Conservation (phyloP, 805 yeast genomes). For the Kodamaea fukazawae region DNA sequence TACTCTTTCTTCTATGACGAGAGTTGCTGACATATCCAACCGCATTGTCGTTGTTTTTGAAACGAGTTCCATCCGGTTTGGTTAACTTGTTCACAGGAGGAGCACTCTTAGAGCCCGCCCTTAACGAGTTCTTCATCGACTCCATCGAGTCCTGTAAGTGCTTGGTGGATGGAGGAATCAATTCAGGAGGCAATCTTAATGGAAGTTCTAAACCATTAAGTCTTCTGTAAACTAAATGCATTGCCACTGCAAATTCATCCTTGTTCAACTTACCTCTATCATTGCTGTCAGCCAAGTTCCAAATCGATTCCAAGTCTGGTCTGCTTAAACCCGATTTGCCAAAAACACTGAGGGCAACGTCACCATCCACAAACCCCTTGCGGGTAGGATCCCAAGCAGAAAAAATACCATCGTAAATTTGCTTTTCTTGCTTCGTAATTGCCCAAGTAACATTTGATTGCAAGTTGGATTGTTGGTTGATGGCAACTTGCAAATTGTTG, state of each 20-base stretch:
- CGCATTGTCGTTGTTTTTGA: slow-evolving; percentile 73
- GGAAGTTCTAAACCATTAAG: slow-evolving; percentile 90
- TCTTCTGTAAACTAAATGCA: slow-evolving; percentile 92
- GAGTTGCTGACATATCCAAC: slow-evolving; percentile 69
- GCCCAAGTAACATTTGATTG: slow-evolving; percentile 69
- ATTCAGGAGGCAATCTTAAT: slow-evolving; percentile 75
- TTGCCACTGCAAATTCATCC: slow-evolving; percentile 93
- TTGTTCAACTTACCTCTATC: slow-evolving; percentile 80
- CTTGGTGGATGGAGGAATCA: slow-evolving; percentile 82
- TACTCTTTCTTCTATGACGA: slow-evolving; percentile 46
- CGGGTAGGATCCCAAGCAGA: slow-evolving; percentile 75
- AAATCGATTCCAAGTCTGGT: slow-evolving; percentile 81
- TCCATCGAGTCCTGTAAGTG: slow-evolving; percentile 68
- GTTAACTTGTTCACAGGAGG: slow-evolving; percentile 17
- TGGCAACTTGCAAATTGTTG: slow-evolving; percentile 39
- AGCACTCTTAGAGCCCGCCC: slow-evolving; percentile 23
- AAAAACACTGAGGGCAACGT: slow-evolving; percentile 79
- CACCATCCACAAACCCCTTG: slow-evolving; percentile 73
- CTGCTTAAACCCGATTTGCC: slow-evolving; percentile 88
- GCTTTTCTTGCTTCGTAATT: slow-evolving; percentile 83
- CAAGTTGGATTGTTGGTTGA: slow-evolving; percentile 35
- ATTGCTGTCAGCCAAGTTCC: slow-evolving; percentile 84
- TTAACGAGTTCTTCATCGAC: slow-evolving; percentile 66
- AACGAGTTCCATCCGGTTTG: slow-evolving; percentile 36
- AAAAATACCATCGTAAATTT: slow-evolving; percentile 82